A percentile compares a stretch with the other conserved stretches of the same genome.
Conservation (phyloP, 2,329 filamentous ascomycete genomes). For the Diaporthe citri region DNA sequence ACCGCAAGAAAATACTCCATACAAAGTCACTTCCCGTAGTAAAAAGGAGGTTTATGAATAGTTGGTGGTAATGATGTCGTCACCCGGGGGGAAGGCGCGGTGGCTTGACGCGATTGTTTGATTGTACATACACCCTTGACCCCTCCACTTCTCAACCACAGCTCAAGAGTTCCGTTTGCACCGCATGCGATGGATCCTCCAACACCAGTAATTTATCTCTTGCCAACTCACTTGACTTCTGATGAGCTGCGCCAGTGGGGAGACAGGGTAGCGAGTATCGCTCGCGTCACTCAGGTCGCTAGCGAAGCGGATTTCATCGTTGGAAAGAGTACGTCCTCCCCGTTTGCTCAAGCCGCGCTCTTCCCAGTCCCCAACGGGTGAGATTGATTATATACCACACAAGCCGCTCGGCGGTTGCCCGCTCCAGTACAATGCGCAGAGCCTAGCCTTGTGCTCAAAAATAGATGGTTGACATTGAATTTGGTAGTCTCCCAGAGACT, state of each 20-base stretch:
- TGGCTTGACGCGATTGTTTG: neutral
- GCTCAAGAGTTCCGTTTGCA: neutral
- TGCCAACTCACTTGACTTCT: constrained; percentile 76
- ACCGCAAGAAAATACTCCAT: too few relatives aligned
- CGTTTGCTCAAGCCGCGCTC: neutral
- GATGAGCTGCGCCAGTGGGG: constrained; percentile 75
- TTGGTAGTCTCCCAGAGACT: constrained; percentile 68
- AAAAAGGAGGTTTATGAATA: neutral
- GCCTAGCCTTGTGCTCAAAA: neutral
- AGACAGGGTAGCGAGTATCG: constrained; percentile 73
- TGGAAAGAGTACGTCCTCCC: constrained; percentile 63
- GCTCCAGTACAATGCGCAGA: neutral
- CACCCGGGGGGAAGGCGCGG: neutral
- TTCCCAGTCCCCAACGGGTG: neutral
- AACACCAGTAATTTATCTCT: constrained; percentile 78
- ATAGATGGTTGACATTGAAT: neutral
- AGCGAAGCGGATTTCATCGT: constrained; percentile 80
- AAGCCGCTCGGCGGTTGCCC: neutral
- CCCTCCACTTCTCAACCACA: neutral
- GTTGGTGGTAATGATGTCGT: constrained; percentile 1
- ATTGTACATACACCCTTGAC: neutral
- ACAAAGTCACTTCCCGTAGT: neutral
- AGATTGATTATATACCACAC: neutral
- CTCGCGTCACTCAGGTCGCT: constrained; percentile 80
- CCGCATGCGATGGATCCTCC: constrained; percentile 47